Evolutionary conservation across 768 basidiomycete genomes (phyloP), one percentile per base, ranked within the genome.

Genomic region (Phanerochaete carnosa): DNA sequence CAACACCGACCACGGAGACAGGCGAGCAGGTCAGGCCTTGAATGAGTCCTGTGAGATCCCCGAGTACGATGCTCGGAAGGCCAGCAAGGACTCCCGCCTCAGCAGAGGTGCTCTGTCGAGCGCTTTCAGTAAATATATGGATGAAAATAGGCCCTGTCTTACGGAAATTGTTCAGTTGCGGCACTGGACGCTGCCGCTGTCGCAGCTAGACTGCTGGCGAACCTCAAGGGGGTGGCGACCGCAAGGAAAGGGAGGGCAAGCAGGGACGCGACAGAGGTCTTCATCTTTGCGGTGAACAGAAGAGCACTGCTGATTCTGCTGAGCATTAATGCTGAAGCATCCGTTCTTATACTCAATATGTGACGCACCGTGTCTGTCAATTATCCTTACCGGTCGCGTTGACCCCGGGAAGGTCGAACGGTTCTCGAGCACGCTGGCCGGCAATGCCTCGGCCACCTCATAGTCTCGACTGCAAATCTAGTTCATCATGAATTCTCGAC

Each of bases 1-100:
- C 64, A 15, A 64, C 37, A 2, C 57, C 59, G 29, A 62, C 45
- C 50, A 57, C 49, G 53, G 25, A n/a, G 39, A 65, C n/a, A 26
- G 64, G 57, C 3, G 64, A 62, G 59, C 64, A 65, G 29, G 22
- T 45, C 39, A 65, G 19, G 39, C 64, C 64, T n/a, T n/a, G n/a
- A 29, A 65, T 23, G 16, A 35, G 47, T 16, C 45, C 54, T 1
- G 53, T 52, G 37, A 57, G n/a, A 25, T n/a, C 43, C 11, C 39
- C 45, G 22, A 62, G 25, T 32, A 62, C 54, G 22, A 65, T 33
- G 23, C 64, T 62, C 2, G 62, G 59, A 1, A 65, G 59, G 12
- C 53, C 52, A 33, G 52, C 9, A 29, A 65, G 32, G 37, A 59
- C 12, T 13, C 23, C n/a, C 13, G 47, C 61, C 28, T 46, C 45